Percentiles rank a stretch among this genome's conserved stretches.
Evolutionary conservation across 2,329 filamentous ascomycete species (phyloP).

Genomic region (Diplodia corticola): DNA sequence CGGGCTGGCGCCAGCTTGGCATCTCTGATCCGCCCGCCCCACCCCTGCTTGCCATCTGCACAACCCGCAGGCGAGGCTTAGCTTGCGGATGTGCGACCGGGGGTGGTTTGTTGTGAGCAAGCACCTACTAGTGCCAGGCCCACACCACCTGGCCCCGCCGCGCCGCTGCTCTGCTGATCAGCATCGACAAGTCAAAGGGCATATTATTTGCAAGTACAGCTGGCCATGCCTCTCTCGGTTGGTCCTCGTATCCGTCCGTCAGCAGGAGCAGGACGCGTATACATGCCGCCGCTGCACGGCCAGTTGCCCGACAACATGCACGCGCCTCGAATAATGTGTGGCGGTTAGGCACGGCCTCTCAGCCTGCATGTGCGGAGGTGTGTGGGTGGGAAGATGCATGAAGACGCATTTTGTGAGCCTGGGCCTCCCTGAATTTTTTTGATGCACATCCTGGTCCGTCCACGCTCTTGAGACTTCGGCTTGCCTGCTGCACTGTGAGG

Average conservation of each 20-base stretch:
- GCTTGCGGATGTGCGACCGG: constrained; percentile 17
- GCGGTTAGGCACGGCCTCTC: not conserved
- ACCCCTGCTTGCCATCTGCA: not conserved
- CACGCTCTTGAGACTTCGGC: not conserved
- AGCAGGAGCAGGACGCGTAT: not conserved
- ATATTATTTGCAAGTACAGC: no score
- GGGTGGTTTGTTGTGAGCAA: not conserved
- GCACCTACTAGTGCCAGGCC: no score
- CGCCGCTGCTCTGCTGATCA: not conserved
- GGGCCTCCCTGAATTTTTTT: no score
- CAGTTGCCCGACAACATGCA: not conserved
- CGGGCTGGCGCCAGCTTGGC: constrained; percentile 1
- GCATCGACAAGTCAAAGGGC: not conserved
- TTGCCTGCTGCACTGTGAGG: not conserved
- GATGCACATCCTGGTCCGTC: no score
- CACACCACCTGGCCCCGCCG: not conserved
- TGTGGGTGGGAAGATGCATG: not conserved
- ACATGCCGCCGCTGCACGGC: not conserved
- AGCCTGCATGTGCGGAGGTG: not conserved
- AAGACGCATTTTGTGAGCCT: no score
- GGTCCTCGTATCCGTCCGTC: not conserved
- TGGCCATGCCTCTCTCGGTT: not conserved
- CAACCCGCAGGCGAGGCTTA: not conserved
- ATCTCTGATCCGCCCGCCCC: not conserved
- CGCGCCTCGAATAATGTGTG: not conserved